Percentiles rank a stretch among this genome's conserved stretches.
phyloP scores from a whole-genome alignment of 257 asterid genomes.

The Gynochthodes officinalis region DNA sequence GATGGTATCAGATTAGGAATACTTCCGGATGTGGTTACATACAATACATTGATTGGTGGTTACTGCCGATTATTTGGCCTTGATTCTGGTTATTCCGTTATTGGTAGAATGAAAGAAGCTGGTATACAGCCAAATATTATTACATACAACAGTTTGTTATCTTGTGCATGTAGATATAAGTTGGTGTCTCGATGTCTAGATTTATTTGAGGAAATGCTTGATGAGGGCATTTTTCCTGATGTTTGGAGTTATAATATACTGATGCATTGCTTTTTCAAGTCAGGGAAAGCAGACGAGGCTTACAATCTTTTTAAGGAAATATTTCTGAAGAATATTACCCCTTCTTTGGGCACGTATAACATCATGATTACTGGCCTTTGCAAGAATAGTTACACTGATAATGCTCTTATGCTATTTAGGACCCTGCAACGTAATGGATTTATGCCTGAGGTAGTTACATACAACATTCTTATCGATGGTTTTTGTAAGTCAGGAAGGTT shows the following conservation, averaged over 20 bases:
- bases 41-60: constrained; percentile 74
- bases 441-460: constrained; percentile 60
- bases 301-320: constrained; percentile 58
- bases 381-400: constrained; percentile 46
- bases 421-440: constrained; percentile 49
- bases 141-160: constrained; percentile 78
- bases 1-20: constrained; percentile 81
- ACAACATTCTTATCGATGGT: constrained; percentile 72
- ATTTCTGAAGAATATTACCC: constrained; percentile 41
- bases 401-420: constrained; percentile 64
- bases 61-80: constrained; percentile 64
- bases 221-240: constrained; percentile 55
- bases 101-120: constrained; percentile 73
- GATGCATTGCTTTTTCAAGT: constrained; percentile 69
- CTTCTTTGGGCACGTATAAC: constrained; percentile 57
- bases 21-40: constrained; percentile 72
- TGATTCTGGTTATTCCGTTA: constrained; percentile 58
- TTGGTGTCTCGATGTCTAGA: constrained; percentile 44
- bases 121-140: constrained; percentile 65
- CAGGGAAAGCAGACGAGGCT: constrained; percentile 68
- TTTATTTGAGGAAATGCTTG: constrained; percentile 72
- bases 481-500: constrained; percentile 52
- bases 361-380: constrained; percentile 80
- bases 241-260: constrained; percentile 81
- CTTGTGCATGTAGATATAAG: constrained; percentile 56